Percentiles rank a stretch among this genome's conserved stretches.
These are phyloP conservation scores for Kentomonas sorsogonicus DNA, from an alignment of 208 protist genomes.

Conservation along the genomic window DNA sequence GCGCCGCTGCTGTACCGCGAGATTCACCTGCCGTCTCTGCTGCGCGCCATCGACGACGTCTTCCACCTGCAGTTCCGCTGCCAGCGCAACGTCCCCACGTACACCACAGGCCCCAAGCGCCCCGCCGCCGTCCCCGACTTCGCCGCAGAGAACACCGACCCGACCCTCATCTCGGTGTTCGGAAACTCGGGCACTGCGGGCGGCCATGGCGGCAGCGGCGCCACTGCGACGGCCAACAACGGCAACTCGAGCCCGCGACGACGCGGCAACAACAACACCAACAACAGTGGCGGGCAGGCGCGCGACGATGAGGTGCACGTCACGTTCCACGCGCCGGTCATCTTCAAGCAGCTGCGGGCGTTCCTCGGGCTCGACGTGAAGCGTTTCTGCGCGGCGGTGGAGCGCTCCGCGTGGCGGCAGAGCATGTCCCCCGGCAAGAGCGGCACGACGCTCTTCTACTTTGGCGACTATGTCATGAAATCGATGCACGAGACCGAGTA, in stretches of 20 bases:
- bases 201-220: background rate
- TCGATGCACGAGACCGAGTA: slow-evolving; percentile 74
- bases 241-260: too few species aligned
- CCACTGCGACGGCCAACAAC: background rate
- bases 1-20: slow-evolving; percentile 22
- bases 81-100: slow-evolving; percentile 30
- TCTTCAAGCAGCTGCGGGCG: slow-evolving; percentile 76
- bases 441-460: slow-evolving; percentile 80
- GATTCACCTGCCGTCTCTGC: too few species aligned
- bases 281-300: slow-evolving; percentile 16
- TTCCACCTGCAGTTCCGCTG: slow-evolving; percentile 51
- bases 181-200: background rate
- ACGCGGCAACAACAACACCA: too few species aligned
- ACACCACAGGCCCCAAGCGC: slow-evolving; percentile 12
- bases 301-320: slow-evolving; percentile 68
- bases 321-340: slow-evolving; percentile 62
- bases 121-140: slow-evolving; percentile 23
- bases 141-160: slow-evolving; percentile 23
- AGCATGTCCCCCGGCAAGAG: slow-evolving; percentile 82
- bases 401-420: slow-evolving; percentile 55
- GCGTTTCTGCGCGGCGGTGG: slow-evolving; percentile 31
- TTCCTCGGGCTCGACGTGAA: slow-evolving; percentile 58
- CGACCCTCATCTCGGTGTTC: slow-evolving; percentile 5
- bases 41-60: slow-evolving; percentile 65
- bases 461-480: slow-evolving; percentile 89